A percentile compares a stretch with the other conserved stretches of the same genome.
phyloP scores from a whole-genome alignment of 1,139 yeast species.

The Candida sp. region DNA sequence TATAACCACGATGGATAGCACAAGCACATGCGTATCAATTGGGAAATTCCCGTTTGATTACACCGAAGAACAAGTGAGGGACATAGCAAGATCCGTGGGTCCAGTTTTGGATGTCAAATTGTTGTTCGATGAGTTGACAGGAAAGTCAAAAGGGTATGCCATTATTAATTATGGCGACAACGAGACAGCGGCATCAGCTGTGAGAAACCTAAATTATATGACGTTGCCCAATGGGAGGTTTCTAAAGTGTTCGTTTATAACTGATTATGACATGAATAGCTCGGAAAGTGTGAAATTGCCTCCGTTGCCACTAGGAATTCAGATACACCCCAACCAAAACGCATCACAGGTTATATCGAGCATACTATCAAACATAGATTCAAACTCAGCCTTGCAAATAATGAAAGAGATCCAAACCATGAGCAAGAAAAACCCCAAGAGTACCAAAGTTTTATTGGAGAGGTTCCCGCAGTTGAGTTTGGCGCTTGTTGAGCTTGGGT shows the following conservation, averaged over 20 bases:
- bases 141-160: slow-evolving; percentile 92
- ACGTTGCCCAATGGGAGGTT: slow-evolving; percentile 68
- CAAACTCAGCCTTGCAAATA: slow-evolving; percentile 55
- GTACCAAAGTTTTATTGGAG: slow-evolving; percentile 65
- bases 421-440: slow-evolving; percentile 62
- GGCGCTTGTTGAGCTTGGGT: slow-evolving; percentile 78
- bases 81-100: slow-evolving; percentile 81
- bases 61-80: slow-evolving; percentile 89
- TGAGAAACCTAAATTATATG: slow-evolving; percentile 83
- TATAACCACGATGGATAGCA: slow-evolving; percentile 18
- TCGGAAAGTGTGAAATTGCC: slow-evolving; percentile 36
- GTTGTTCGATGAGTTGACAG: slow-evolving; percentile 87
- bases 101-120: slow-evolving; percentile 81
- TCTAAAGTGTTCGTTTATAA: slow-evolving; percentile 75
- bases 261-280: slow-evolving; percentile 33
- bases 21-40: slow-evolving; percentile 33
- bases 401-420: slow-evolving; percentile 68
- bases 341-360: slow-evolving; percentile 66
- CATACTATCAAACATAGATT: slow-evolving; percentile 61
- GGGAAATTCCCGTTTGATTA: slow-evolving; percentile 49
- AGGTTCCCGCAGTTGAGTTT: slow-evolving; percentile 81
- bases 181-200: slow-evolving; percentile 94
- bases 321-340: slow-evolving; percentile 55
- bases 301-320: slow-evolving; percentile 52
- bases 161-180: slow-evolving; percentile 76